Evolutionary conservation across 2,329 filamentous ascomycete genomes (phyloP).

Genomic region (Pseudofabraea citricarpa): DNA sequence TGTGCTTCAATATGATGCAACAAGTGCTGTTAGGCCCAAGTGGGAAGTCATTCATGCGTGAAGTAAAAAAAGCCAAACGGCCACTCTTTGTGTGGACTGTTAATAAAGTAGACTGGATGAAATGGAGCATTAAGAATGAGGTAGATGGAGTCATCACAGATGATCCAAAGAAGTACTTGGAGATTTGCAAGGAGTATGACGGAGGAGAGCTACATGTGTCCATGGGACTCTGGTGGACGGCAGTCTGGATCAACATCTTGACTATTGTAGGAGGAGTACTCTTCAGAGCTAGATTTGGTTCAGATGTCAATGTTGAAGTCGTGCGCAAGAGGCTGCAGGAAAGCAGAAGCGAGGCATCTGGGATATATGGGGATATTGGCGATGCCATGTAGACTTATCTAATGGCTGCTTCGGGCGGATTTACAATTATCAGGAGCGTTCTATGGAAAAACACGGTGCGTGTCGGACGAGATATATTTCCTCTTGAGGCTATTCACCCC

Average conservation of each 20-base stretch:
- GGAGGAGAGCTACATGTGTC: constrained; percentile 15
- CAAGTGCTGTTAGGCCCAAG: constrained; percentile 62
- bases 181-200: constrained; percentile 44
- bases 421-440: no score
- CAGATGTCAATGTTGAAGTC: constrained; percentile 6
- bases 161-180: constrained; percentile 64
- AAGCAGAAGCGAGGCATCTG: background rate
- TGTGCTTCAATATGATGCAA: constrained; percentile 76
- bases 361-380: background rate
- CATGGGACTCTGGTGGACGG: constrained; percentile 8
- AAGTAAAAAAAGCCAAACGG: constrained; percentile 49
- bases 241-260: constrained; percentile 17
- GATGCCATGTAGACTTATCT: no score
- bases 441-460: no score
- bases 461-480: no score
- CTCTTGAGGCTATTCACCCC: no score
- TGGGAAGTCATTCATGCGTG: constrained; percentile 61
- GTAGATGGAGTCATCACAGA: constrained; percentile 86
- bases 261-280: constrained; percentile 13
- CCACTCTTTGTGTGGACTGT: constrained; percentile 81
- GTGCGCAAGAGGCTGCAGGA: background rate
- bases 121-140: constrained; percentile 62
- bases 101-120: constrained; percentile 74
- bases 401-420: no score
- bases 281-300: constrained; percentile 17